phyloP scores from a whole-genome alignment of 164 flowering plant species.

The grape (Vitis vinifera) region DNA sequence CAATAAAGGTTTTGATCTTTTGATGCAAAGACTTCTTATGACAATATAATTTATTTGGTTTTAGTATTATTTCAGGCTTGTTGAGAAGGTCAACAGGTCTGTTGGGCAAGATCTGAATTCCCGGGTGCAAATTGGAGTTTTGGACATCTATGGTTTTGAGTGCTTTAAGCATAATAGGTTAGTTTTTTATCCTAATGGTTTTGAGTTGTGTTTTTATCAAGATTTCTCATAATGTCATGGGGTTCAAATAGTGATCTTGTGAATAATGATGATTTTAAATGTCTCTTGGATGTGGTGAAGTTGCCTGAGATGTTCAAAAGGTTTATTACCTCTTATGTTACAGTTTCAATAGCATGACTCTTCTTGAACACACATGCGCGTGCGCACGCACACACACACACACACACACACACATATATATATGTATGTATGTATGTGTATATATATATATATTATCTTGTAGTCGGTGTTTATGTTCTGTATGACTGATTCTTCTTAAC shows the following conservation, averaged over 20 bases:
- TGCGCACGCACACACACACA: fast-evolving
- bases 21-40: not conserved
- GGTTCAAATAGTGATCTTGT: too few species aligned
- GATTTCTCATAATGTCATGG: not conserved
- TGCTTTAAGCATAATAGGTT: constrained; percentile 86
- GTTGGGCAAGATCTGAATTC: constrained; percentile 93
- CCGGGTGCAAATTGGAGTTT: constrained; percentile 76
- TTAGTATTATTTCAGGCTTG: constrained; percentile 66
- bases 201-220: not conserved
- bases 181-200: not conserved
- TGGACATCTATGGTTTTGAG: constrained; percentile 98
- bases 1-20: not conserved
- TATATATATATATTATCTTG: too few species aligned
- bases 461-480: too few species aligned
- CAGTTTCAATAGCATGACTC: too few species aligned
- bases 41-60: not conserved
- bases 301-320: too few species aligned
- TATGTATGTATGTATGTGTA: too few species aligned
- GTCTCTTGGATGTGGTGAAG: too few species aligned
- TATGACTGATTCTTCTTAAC: too few species aligned
- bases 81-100: constrained; percentile 87
- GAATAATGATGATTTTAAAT: too few species aligned
- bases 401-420: too few species aligned
- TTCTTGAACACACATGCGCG: too few species aligned
- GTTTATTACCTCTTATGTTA: too few species aligned